Evolutionary conservation across 2,329 filamentous ascomycete species (phyloP).

Genomic region (Ceratocystis ficicola): DNA sequence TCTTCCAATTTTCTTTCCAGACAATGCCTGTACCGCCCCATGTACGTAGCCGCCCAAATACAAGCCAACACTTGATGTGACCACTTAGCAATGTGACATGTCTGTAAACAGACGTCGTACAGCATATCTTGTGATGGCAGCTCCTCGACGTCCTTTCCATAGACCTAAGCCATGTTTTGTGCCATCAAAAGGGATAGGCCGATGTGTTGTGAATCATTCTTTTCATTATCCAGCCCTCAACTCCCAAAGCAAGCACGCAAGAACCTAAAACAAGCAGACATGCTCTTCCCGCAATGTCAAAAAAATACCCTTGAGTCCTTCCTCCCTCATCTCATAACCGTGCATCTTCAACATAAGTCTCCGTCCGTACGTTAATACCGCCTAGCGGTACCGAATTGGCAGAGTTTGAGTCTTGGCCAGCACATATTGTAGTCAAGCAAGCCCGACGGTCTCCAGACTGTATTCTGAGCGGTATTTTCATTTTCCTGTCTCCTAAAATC

Average conservation of each 20-base stretch:
- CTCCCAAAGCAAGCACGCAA: not conserved
- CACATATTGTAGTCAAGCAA: not conserved
- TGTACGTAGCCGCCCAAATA: no score
- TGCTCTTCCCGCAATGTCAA: not conserved
- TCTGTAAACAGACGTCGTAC: no score
- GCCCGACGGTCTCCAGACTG: not conserved
- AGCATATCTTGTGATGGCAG: no score
- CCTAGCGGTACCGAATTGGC: constrained; percentile 11
- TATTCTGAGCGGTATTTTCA: not conserved
- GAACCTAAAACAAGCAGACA: not conserved
- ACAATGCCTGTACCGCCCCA: no score
- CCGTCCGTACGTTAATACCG: constrained; percentile 17
- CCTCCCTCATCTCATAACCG: not conserved
- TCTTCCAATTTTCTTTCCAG: no score
- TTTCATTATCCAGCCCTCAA: not conserved
- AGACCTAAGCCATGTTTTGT: no score
- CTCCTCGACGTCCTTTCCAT: no score
- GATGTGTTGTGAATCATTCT: not conserved
- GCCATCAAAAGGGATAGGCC: no score
- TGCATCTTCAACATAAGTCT: constrained; percentile 12
- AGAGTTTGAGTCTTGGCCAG: not conserved
- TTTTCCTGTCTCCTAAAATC: not conserved
- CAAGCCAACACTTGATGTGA: no score
- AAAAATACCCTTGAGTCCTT: not conserved
- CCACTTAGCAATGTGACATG: no score